Evolutionary conservation across 2,329 filamentous ascomycete genomes (phyloP), one percentile per base, ranked within the genome.

Genomic region (Alternaria hordeiaustralica): DNA sequence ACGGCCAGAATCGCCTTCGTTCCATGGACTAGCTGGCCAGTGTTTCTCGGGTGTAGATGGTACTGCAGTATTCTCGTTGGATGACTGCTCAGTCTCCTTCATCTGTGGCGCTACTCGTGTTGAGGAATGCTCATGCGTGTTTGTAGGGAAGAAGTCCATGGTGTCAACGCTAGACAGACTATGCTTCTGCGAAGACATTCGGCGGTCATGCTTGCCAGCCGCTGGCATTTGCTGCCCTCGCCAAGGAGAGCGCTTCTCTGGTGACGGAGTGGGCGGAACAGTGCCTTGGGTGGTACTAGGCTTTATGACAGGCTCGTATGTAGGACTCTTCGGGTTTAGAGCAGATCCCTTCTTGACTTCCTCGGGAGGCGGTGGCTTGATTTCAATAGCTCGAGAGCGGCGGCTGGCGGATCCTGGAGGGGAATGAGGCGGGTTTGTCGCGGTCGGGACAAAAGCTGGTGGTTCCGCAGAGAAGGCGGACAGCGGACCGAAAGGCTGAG

Each of bases 81-180:
- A 61, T 15, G 63, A 47, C 11, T 59, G 67, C 33, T 66, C 67
- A 12, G 57, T 54, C 18, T 67, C 66, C 30, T 64, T 62, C 13
- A 49, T 47, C 20, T 63, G 65, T 4, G 77, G 77, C 5, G 75
- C 76, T 18, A 76, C 55, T 30, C 77, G 69, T 15, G 77, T 79
- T n/a, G 76, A 76, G 12, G 79, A 81, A 66, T 80, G 75, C 65
- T 81, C 79, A 30, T 81, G 78, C 10, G 80, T 78, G 50, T 81
- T 81, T 9, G 68, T 77, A 10, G 80, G 80, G 46, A 82, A 82
- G 70, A 82, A 82, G 60, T 81, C 79, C 21, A 75, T 78, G 7
- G 80, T 82, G 53, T 79, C 77, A 45, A 81, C 74, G 60, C 79
- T 81, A 5, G 79, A 80, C 25, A 79, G 61, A 63, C 79, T 81